Percentiles rank a stretch among this genome's conserved stretches.
These are phyloP conservation scores for Hymenoscyphus salicellus DNA, from an alignment of 2,329 filamentous ascomycete species.

Conservation along the genomic window DNA sequence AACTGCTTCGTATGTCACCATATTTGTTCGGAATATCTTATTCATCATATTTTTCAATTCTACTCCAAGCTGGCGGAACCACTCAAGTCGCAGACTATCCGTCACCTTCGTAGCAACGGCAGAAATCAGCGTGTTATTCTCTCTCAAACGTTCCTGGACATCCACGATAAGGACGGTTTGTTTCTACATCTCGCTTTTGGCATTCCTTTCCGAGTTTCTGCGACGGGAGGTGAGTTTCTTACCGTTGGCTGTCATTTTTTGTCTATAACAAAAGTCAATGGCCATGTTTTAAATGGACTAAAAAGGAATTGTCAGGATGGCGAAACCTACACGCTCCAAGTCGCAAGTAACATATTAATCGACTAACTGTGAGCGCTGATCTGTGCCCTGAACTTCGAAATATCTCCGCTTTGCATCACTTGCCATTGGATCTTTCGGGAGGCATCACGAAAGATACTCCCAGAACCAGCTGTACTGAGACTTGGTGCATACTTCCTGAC, in stretches of 20 bases:
- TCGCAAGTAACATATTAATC: conserved; percentile 23
- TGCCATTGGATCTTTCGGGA: conserved; percentile 22
- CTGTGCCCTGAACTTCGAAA: conserved; percentile 20
- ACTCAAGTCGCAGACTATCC: not conserved
- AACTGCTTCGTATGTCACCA: conserved; percentile 12
- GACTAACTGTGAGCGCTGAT: conserved; percentile 19
- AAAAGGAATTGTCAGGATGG: too few species aligned
- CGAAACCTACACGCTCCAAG: conserved; percentile 12
- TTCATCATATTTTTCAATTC: conserved; percentile 15
- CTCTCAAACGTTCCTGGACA: too few species aligned
- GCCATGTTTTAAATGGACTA: too few species aligned
- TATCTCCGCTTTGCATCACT: conserved; percentile 19
- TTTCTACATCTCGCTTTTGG: too few species aligned
- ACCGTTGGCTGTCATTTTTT: too few species aligned
- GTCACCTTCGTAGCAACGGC: too few species aligned
- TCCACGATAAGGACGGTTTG: too few species aligned
- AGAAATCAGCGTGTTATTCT: too few species aligned
- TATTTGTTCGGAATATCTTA: conserved; percentile 11
- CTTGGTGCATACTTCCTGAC: conserved; percentile 14
- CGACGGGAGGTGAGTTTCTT: too few species aligned
- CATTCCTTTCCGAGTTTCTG: too few species aligned
- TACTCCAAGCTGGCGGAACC: conserved; percentile 7
- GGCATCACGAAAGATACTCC: conserved; percentile 13
- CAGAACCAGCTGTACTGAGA: conserved; percentile 21
- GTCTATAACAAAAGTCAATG: too few species aligned